Evolutionary conservation across 2,329 filamentous ascomycete genomes (phyloP), one percentile per base, ranked within the genome.

Genomic region (Chalaropsis ovoidea): DNA sequence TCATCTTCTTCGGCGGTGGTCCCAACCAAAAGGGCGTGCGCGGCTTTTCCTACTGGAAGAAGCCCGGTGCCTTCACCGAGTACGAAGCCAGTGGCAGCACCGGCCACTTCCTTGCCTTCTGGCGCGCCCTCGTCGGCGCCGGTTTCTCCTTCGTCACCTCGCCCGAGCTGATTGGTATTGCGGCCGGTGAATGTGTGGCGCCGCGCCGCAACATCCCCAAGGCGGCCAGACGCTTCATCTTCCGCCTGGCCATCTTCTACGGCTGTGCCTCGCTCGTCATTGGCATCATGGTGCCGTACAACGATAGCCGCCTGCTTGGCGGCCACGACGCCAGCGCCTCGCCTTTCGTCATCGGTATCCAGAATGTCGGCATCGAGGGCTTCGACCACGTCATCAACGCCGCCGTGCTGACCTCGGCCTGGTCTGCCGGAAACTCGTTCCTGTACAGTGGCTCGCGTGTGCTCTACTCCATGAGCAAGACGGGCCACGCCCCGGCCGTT

Each of bases 331-430:
- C 84, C 8, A 80, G 79, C 8, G 81, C 83, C 1, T 86, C 82
- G 41, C 85, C 85, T 0, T 84, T 86, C 73, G 83, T 85, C 62
- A 82, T 85, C 69, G 86, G 86, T 41, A 89, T 90, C 75, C 80
- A 85, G 72, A 77, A 81, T 24, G 79, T 86, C 4, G 80, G 82
- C 11, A 89, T 92, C 70, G 75, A 76, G 1, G 81, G 79, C 0
- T 79, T 89, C 1, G 82, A 86, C 70, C 82, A 82, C 68, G 79
- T 88, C 69, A 85, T 89, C 76, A 89, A 89, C 71, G 85, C 80
- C 42, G 84, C 82, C 22, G 82, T 89, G 70, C 76, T 88, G 63
- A 84, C 86, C 17, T 86, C 84, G 5, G 86, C 85, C 1, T 83
- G 82, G 78, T 84, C 82, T 1, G 82, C 82, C 6, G 82, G 80